phyloP scores from a whole-genome alignment of 164 flowering plant species.

The Nymphaea colorata region DNA sequence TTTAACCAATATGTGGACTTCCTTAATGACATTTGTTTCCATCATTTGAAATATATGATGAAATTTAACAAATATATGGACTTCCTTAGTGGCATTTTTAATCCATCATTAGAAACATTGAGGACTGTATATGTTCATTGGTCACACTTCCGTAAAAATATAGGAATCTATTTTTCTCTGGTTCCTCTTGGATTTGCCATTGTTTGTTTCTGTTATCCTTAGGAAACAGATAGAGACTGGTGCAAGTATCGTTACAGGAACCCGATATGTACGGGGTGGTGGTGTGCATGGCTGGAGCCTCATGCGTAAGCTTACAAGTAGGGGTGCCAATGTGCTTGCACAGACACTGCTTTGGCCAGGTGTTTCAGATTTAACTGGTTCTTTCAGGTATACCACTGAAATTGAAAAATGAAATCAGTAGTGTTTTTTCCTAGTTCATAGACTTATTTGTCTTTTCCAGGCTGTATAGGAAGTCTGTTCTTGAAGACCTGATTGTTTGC shows the following conservation, averaged over 20 bases:
- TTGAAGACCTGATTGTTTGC: conserved; percentile 79
- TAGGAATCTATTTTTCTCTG: no score
- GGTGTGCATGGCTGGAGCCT: conserved; percentile 99
- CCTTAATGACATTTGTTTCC: no score
- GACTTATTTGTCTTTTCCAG: conserved; percentile 17
- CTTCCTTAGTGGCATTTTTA: no score
- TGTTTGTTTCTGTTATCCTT: background rate
- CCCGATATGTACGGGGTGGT: conserved; percentile 91
- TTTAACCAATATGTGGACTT: no score
- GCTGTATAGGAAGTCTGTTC: conserved; percentile 72
- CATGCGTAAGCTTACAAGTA: conserved; percentile 94
- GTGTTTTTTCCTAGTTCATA: background rate
- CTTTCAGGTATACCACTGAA: conserved; percentile 51
- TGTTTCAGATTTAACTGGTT: conserved; percentile 96
- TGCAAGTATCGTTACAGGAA: conserved; percentile 93
- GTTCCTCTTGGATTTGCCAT: no score
- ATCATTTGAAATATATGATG: no score
- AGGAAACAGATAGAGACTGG: conserved; percentile 90
- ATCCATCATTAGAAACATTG: no score
- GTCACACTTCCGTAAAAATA: no score
- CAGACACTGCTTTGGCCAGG: conserved; percentile 98
- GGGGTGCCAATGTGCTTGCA: conserved; percentile 97
- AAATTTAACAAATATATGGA: no score
- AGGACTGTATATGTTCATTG: no score
- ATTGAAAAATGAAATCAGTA: background rate